Conservation (phyloP, 2,329 filamentous ascomycete genomes). For the Xenoacremonium recifei region DNA sequence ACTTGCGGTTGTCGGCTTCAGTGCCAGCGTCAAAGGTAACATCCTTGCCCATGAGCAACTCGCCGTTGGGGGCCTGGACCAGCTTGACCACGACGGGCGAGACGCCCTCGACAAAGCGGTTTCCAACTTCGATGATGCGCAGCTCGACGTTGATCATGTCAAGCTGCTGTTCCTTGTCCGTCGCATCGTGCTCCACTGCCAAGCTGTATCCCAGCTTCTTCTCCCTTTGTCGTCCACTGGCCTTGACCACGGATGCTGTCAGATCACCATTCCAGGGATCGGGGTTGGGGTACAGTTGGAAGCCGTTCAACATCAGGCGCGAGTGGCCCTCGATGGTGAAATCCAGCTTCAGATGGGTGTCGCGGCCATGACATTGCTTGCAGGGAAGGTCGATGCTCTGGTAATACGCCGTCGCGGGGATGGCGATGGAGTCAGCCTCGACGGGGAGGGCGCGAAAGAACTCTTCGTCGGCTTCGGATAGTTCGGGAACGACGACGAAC, state of each 20-base stretch:
- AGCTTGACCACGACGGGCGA: conserved; percentile 59
- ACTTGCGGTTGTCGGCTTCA: conserved; percentile 28
- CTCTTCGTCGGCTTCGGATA: conserved; percentile 41
- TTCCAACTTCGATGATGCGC: conserved; percentile 59
- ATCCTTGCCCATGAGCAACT: conserved; percentile 53
- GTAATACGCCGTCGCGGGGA: conserved; percentile 31
- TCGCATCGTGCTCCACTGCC: conserved; percentile 40
- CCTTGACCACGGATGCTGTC: conserved; percentile 44
- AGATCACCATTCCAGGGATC: conserved; percentile 45
- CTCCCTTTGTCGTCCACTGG: conserved; percentile 33
- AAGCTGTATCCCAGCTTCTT: conserved; percentile 51
- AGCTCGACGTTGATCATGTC: conserved; percentile 54
- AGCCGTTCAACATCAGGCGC: conserved; percentile 57
- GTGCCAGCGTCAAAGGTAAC: conserved; percentile 32
- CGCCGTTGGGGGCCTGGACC: conserved; percentile 55
- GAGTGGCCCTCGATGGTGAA: conserved; percentile 51
- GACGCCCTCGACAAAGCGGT: conserved; percentile 52
- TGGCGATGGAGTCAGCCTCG: conserved; percentile 34
- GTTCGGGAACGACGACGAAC: conserved; percentile 54
- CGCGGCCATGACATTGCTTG: conserved; percentile 48
- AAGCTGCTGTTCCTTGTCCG: conserved; percentile 50
- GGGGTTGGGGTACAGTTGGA: conserved; percentile 57
- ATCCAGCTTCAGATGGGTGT: conserved; percentile 50
- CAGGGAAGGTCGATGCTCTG: conserved; percentile 52
- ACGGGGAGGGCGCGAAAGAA: conserved; percentile 41